phyloP scores from a whole-genome alignment of 805 yeast species.

The Metschnikowia peoriensis region DNA sequence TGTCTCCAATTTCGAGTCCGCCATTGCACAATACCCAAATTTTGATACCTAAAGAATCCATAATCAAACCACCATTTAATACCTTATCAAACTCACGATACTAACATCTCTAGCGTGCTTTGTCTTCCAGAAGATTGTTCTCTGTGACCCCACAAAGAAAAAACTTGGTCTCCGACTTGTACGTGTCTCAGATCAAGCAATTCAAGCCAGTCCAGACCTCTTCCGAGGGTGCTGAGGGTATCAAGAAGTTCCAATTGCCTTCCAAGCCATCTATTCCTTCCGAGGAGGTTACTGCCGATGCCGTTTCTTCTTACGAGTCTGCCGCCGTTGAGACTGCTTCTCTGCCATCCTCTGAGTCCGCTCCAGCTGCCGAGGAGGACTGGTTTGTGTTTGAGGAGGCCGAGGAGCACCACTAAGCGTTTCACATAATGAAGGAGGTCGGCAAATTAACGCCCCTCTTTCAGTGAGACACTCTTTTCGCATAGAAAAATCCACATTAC shows the following conservation, averaged over 20 bases:
- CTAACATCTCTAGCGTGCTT: constrained; percentile 24
- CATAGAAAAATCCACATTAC: constrained; percentile 3
- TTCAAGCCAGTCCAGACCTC: constrained; percentile 82
- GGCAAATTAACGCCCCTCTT: not conserved
- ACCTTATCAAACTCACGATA: constrained; percentile 1
- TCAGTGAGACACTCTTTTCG: not conserved
- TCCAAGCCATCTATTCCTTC: constrained; percentile 72
- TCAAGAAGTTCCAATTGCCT: constrained; percentile 83
- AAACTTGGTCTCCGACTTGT: constrained; percentile 79
- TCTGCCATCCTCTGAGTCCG: constrained; percentile 32
- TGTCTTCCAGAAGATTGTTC: constrained; percentile 39
- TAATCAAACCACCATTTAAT: not conserved
- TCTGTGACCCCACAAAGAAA: constrained; percentile 42
- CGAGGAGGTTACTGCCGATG: constrained; percentile 66
- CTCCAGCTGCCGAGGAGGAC: constrained; percentile 57
- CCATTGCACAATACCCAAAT: no score
- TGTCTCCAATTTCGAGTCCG: no score
- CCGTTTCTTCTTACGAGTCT: constrained; percentile 65
- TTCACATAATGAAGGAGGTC: not conserved
- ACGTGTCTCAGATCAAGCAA: constrained; percentile 80
- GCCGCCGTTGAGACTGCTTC: constrained; percentile 68
- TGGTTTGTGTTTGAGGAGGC: constrained; percentile 80
- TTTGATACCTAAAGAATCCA: no score
- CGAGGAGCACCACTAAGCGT: constrained; percentile 51
- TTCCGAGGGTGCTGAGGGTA: constrained; percentile 74